Conservation (phyloP, 78 protist species). For the Creolimax fragrantissima region DNA sequence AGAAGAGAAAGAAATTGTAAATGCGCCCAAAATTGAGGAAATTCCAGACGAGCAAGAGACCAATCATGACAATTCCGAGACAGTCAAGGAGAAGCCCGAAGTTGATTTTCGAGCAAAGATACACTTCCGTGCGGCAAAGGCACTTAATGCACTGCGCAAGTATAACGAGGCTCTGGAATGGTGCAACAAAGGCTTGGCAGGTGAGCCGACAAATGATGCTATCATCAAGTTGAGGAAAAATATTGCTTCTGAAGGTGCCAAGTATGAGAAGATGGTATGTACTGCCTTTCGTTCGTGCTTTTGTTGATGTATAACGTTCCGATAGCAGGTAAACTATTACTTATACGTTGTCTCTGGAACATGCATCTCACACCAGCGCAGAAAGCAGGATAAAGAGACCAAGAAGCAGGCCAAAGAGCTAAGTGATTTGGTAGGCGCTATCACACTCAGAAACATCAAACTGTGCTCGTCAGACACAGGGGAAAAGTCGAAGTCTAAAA, state of each 20-base stretch:
- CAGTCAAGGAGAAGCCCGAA: too few relatives aligned
- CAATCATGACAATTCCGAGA: too few relatives aligned
- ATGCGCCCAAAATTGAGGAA: too few relatives aligned
- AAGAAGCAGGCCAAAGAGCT: neutral
- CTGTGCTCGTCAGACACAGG: neutral
- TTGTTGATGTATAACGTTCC: too few relatives aligned
- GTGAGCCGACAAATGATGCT: neutral
- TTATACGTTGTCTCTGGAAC: too few relatives aligned
- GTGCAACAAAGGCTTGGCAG: neutral
- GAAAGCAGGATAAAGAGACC: neutral
- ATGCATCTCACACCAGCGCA: neutral
- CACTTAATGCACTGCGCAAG: neutral
- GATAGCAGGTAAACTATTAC: too few relatives aligned
- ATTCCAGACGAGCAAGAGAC: too few relatives aligned
- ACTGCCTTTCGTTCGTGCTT: too few relatives aligned
- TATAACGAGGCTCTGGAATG: neutral
- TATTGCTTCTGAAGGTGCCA: neutral
- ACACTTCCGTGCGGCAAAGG: slow-evolving; percentile 20
- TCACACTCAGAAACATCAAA: neutral
- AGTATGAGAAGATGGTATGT: neutral
- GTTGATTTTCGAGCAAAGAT: neutral
- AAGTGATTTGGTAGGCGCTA: neutral
- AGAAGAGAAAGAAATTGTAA: too few relatives aligned
- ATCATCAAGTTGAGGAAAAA: neutral
- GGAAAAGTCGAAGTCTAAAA: neutral